Base-by-base conservation (phyloP, 1,284 basidiomycete genomes). In the Butyriboletus appendiculatus region DNA sequence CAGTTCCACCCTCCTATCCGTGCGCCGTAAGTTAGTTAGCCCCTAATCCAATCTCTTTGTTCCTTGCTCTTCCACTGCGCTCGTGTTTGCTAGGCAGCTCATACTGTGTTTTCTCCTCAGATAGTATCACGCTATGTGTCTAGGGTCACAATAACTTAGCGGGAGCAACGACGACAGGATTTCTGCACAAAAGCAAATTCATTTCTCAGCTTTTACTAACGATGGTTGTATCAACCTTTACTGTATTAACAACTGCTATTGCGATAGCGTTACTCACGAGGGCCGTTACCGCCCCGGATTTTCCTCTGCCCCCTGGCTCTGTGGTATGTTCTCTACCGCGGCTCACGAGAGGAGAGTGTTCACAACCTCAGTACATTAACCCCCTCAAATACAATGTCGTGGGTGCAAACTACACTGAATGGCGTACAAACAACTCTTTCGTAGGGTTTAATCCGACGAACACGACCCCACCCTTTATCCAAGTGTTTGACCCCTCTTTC, bases 401-500 rank as follows among this genome's bases (percentile, higher is more conserved):
- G 32, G 73, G 75, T 8, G 56, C 68, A 14, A 71, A 76, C 57
- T 69, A 70, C 32, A 24, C 57, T 1, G 54, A 58, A 42, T 70
- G 66, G 65, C 76, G 76, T 22, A 67, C 58, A 26, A 67, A 72
- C n/a, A 44, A 67, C 45, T 65, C 75, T 12, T 72, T 70, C 54
- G 65, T 65, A 15, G 64, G 74, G 22, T 80, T 81, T 62, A 81
- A 81, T 57, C 78, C 79, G 3, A 75, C 75, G 9, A 73, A 74
- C 56, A 59, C 72, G 9, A 65, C 73, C 0, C 72, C 82, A 6
- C 86, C 86, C 0, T 82, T 86, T 63, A 87, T 91, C 72, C 87
- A 90, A 64, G 73, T 86, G 51, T 88, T 89, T 63, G 78, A 90
- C 62, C 60, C 72, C 7, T 74, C 70, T 4, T 92, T 92, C 69